Evolutionary conservation across 805 yeast genomes (phyloP).

Genomic region (Wickerhamomyces xylosicus): DNA sequence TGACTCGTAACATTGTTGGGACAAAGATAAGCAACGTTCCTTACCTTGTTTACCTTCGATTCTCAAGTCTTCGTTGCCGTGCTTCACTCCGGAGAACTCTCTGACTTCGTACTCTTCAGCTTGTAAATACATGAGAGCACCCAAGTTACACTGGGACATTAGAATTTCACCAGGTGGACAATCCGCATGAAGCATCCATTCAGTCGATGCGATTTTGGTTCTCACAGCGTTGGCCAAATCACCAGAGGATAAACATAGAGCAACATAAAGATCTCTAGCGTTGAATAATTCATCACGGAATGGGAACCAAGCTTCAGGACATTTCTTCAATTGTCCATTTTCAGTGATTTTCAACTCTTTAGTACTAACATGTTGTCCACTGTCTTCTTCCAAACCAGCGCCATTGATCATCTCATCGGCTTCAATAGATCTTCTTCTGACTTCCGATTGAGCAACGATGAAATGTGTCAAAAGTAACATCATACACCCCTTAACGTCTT

Average conservation of each 20-base stretch:
- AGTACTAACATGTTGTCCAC: constrained; percentile 3
- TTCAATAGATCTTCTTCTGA: constrained; percentile 31
- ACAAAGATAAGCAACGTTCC: constrained; percentile 22
- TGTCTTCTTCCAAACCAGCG: not conserved
- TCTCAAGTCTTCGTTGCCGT: constrained; percentile 15
- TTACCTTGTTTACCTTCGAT: constrained; percentile 13
- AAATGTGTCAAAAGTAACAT: constrained; percentile 54
- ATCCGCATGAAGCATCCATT: constrained; percentile 67
- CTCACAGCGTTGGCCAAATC: constrained; percentile 52
- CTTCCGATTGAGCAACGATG: constrained; percentile 56
- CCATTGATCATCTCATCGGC: constrained; percentile 21
- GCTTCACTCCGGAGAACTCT: constrained; percentile 25
- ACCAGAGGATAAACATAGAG: constrained; percentile 60
- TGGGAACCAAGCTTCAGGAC: constrained; percentile 55
- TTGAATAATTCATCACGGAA: constrained; percentile 72
- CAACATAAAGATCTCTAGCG: constrained; percentile 67
- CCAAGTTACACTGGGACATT: constrained; percentile 58
- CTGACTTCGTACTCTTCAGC: constrained; percentile 52
- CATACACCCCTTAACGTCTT: constrained; percentile 38
- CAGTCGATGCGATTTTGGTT: constrained; percentile 52
- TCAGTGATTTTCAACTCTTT: not conserved
- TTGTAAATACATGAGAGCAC: constrained; percentile 56
- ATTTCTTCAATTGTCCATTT: constrained; percentile 21
- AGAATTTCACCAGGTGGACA: constrained; percentile 54
- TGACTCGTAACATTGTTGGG: constrained; percentile 30